Evolutionary conservation across 2,329 filamentous ascomycete species (phyloP), one percentile per base, ranked within the genome.

Genomic region (Nemania abortiva): DNA sequence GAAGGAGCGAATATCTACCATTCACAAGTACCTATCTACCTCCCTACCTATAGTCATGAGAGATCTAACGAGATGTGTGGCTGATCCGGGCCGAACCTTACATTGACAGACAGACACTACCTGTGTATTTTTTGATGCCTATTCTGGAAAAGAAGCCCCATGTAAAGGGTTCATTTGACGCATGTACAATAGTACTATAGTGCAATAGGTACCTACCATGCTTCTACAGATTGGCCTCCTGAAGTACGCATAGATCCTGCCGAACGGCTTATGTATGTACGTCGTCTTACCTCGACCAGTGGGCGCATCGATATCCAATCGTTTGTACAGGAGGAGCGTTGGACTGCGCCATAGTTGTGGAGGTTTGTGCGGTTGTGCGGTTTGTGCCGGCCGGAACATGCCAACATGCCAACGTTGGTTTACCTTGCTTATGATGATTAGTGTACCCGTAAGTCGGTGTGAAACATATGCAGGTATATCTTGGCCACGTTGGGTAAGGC

Each of bases 381-480:
- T n/a, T n/a, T n/a, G n/a, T n/a, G n/a, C n/a, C 65, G 65, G 65
- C 65, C 65, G 54, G 54, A 42, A 11, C 39, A 20, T 47, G 10
- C 52, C n/a, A n/a, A n/a, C n/a, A n/a, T n/a, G n/a, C n/a, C n/a
- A n/a, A n/a, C n/a, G n/a, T n/a, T n/a, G n/a, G n/a, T n/a, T n/a
- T 39, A 20, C 7, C 34, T 10, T 60, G 65, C 65, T 68, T 63
- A 49, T 15, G 27, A 65, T 42, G 65, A 68, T 68, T 68, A 68
- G 47, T 50, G 55, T 59, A 58, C 52, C 22, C 10, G 59, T 47
- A 49, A 63, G 29, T 52, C 37, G 31, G 65, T 20, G 45, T 60
- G 18, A 27, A n/a, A 31, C 22, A 55, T 15, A 58, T 29, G 29
- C 53, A 63, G 15, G 58, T 31, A 31, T 52, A 58, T 63, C 37